phyloP scores from a whole-genome alignment of 805 yeast genomes.

The Lachancea fermentati region DNA sequence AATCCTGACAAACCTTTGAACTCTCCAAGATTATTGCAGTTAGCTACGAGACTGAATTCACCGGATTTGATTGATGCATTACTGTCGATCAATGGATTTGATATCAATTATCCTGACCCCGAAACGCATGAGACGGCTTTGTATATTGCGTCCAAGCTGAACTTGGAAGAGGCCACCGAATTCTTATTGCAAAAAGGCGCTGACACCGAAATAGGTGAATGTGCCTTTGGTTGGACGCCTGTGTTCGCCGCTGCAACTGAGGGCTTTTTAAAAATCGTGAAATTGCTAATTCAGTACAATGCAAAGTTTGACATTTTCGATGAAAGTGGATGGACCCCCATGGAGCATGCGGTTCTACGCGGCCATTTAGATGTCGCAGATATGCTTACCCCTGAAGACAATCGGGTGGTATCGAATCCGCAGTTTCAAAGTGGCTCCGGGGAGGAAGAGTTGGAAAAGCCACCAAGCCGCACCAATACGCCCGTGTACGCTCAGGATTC shows the following conservation, averaged over 20 bases:
- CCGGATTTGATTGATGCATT: constrained; percentile 50
- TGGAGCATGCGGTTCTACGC: constrained; percentile 89
- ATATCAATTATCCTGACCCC: constrained; percentile 55
- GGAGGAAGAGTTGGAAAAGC: background rate
- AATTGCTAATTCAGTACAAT: constrained; percentile 45
- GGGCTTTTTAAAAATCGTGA: constrained; percentile 57
- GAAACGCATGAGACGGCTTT: constrained; percentile 73
- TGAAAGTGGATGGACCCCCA: constrained; percentile 94
- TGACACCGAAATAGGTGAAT: constrained; percentile 68
- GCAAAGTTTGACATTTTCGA: constrained; percentile 57
- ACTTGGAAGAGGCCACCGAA: constrained; percentile 47
- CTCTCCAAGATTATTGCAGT: constrained; percentile 53
- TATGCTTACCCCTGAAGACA: constrained; percentile 37
- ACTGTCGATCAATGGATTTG: constrained; percentile 49
- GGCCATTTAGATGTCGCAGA: constrained; percentile 76
- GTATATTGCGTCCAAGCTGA: constrained; percentile 70
- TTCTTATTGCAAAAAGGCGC: constrained; percentile 57
- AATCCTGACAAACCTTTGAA: constrained; percentile 35
- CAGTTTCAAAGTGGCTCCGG: constrained; percentile 8
- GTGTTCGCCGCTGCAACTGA: constrained; percentile 85
- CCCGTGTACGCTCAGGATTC: background rate
- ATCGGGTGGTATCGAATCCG: constrained; percentile 22
- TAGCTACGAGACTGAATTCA: constrained; percentile 57
- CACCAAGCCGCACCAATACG: background rate
- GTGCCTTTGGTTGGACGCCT: constrained; percentile 90